Evolutionary conservation across 2,329 filamentous ascomycete species (phyloP), one percentile per base, ranked within the genome.

Genomic region (Talaromyces sp.): DNA sequence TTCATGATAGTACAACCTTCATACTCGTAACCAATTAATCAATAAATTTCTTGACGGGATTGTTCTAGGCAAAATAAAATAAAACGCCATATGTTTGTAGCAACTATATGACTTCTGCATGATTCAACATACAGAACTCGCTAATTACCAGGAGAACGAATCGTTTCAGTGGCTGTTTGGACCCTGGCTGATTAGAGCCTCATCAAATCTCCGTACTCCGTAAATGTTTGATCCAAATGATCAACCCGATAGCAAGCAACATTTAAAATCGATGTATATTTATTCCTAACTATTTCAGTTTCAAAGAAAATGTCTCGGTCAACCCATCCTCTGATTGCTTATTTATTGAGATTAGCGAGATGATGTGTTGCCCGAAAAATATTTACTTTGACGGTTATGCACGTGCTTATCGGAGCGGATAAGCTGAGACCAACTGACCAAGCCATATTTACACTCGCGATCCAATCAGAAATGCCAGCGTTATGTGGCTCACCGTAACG

Each of bases 371-470:
- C 19, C 5, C 15, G 15, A 46, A 17, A n/a, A 25, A 28, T n/a
- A 31, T 28, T 13, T 46, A 17, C 9, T 46, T 19, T 48, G 45
- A 33, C 45, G 28, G 25, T 28, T 3, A 28, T 7, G 25, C 45
- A 48, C 28, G 45, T 48, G 45, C 45, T 48, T 48, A 48, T 48
- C 45, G 28, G 45, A n/a, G n/a, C n/a, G 8, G 45, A 48, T 48
- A 48, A 48, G 45, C 45, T 48, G 45, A 48, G 4, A 10, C 31
- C 25, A 7, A 28, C n/a, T n/a, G n/a, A n/a, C n/a, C 41, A 45
- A 45, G 22, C 41, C 41, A 45, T 22, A 45, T n/a, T 25, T n/a
- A 13, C 22, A 11, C 13, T 46, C 6, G 6, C 4, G 6, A 17
- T 31, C 41, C 45, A 48, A 48, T 48, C 17, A 35, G 43, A 48